Percentiles rank a stretch among this genome's conserved stretches.
Evolutionary conservation across 1,139 yeast species (phyloP).

Genomic region (Geotrichum macrosporum): DNA sequence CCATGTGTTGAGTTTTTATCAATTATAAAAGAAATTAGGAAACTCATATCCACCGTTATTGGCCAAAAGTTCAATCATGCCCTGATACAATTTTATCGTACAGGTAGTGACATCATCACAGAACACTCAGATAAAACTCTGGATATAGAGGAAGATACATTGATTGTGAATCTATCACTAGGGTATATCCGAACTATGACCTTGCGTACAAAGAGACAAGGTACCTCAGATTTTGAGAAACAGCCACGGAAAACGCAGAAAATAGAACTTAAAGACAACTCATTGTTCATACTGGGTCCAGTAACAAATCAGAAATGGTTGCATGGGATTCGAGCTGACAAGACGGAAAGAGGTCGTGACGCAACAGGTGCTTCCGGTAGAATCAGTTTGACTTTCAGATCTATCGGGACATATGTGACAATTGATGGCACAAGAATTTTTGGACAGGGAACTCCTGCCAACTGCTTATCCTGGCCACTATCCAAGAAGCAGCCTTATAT

Average conservation of each 20-base stretch:
- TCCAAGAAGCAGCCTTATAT: too few species aligned
- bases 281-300: constrained; percentile 23
- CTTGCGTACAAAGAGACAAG: constrained; percentile 20
- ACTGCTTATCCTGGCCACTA: too few species aligned
- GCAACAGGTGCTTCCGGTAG: constrained; percentile 20
- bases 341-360: constrained; percentile 7
- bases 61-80: constrained; percentile 24
- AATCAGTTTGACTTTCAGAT: constrained; percentile 25
- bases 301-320: constrained; percentile 26
- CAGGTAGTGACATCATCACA: constrained; percentile 25
- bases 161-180: constrained; percentile 25
- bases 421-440: constrained; percentile 18
- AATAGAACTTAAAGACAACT: constrained; percentile 22
- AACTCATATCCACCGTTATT: constrained; percentile 14
- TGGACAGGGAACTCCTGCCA: too few species aligned
- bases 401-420: constrained; percentile 23
- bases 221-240: not conserved
- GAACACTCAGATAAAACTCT: constrained; percentile 28
- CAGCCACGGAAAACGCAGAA: constrained; percentile 8
- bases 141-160: constrained; percentile 24
- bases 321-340: constrained; percentile 26
- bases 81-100: constrained; percentile 25
- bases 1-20: constrained; percentile 19
- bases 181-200: constrained; percentile 25
- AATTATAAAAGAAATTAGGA: constrained; percentile 16